Conservation (phyloP, 768 basidiomycete genomes). For the Mycena olivaceomarginata region DNA sequence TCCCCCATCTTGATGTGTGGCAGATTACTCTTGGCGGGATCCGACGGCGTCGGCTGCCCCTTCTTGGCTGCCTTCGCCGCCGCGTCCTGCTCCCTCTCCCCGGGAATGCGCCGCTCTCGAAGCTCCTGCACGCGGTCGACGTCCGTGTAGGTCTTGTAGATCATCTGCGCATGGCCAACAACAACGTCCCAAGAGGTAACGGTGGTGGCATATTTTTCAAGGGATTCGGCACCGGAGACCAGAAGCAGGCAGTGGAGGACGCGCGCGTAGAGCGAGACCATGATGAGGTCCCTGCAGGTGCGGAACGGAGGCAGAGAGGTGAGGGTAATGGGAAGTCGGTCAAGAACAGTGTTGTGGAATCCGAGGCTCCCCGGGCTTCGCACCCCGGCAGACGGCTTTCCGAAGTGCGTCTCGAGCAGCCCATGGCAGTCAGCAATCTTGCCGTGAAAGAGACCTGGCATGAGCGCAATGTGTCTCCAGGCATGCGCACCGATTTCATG, state of each 20-base stretch:
- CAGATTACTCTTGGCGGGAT: neutral
- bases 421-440: constrained; percentile 47
- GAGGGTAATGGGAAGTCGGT: constrained; percentile 51
- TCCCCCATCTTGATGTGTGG: constrained; percentile 34
- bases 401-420: constrained; percentile 42
- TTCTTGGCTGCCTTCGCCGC: constrained; percentile 11
- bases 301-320: constrained; percentile 53
- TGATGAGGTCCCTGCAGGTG: constrained; percentile 52
- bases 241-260: constrained; percentile 50
- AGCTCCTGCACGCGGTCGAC: constrained; percentile 28
- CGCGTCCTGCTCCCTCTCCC: constrained; percentile 16
- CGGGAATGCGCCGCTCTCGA: constrained; percentile 31
- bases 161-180: neutral
- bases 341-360: constrained; percentile 45
- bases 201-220: constrained; percentile 29
- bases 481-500: constrained; percentile 33
- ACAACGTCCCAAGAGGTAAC: constrained; percentile 18
- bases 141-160: constrained; percentile 22
- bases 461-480: constrained; percentile 31
- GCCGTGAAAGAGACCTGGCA: constrained; percentile 45
- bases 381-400: constrained; percentile 28
- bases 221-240: constrained; percentile 36
- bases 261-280: constrained; percentile 53
- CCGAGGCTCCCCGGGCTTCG: constrained; percentile 41
- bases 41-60: neutral